A percentile compares a stretch with the other conserved stretches of the same genome.
These are phyloP conservation scores for Phycomyces nitens DNA, from an alignment of 192 early-diverging fungal species.

Conservation along the genomic window DNA sequence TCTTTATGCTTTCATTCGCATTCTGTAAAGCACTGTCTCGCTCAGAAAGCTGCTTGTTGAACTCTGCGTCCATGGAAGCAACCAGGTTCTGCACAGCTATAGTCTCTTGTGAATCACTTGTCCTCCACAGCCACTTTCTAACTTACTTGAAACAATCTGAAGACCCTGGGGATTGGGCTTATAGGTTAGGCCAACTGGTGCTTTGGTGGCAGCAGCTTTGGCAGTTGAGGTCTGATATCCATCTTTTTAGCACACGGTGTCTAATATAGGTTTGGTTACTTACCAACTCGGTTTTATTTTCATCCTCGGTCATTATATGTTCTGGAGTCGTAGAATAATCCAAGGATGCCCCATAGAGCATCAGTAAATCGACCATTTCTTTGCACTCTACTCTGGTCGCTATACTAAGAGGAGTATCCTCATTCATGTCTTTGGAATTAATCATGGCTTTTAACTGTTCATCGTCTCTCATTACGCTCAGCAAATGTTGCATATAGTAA, in stretches of 20 bases:
- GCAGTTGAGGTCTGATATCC: no score
- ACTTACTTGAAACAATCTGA: constrained; percentile 18
- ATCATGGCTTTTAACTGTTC: constrained; percentile 33
- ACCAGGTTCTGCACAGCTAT: constrained; percentile 65
- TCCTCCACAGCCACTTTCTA: background rate
- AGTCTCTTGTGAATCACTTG: background rate
- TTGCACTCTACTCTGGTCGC: constrained; percentile 76
- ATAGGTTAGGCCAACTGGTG: no score
- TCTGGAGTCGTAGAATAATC: background rate
- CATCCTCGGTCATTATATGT: no score
- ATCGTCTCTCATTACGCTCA: constrained; percentile 38
- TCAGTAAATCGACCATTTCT: constrained; percentile 61
- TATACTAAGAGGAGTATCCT: constrained; percentile 88
- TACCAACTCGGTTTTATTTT: background rate
- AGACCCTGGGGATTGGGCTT: constrained; percentile 4
- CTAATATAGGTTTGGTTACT: background rate
- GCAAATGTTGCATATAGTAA: constrained; percentile 89
- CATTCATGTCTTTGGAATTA: constrained; percentile 65
- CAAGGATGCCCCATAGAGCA: constrained; percentile 69
- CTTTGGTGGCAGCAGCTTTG: no score
- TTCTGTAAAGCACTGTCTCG: constrained; percentile 56
- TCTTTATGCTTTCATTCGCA: constrained; percentile 48
- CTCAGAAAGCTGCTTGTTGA: constrained; percentile 51
- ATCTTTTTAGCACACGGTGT: no score
- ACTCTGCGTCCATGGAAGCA: constrained; percentile 66